phyloP scores from a whole-genome alignment of 2,329 filamentous ascomycete species.

The Arthrinium puccinioides region DNA sequence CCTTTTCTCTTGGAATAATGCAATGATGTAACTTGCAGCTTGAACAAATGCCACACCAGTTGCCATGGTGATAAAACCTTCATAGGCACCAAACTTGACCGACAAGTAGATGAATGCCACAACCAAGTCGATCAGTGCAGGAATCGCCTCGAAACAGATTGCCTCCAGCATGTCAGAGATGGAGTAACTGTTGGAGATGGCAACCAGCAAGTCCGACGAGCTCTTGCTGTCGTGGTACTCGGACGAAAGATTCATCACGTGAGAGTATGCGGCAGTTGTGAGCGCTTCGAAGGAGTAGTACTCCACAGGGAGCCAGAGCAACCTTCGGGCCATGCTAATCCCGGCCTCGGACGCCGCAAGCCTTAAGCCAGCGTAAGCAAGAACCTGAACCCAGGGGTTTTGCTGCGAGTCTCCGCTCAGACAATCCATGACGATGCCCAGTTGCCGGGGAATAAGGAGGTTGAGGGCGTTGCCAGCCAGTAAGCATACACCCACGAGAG shows the following conservation, averaged over 20 bases:
- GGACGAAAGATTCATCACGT: conserved; percentile 53
- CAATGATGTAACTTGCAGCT: conserved; percentile 44
- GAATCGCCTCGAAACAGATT: conserved; percentile 49
- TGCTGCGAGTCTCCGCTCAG: conserved; percentile 34
- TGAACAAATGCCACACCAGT: conserved; percentile 50
- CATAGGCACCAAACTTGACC: conserved; percentile 50
- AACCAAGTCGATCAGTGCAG: conserved; percentile 53
- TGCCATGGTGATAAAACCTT: conserved; percentile 54
- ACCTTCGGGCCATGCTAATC: conserved; percentile 43
- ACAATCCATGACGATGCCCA: conserved; percentile 70
- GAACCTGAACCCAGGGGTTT: conserved; percentile 8
- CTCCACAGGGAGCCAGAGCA: conserved; percentile 52
- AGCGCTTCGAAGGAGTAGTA: conserved; percentile 48
- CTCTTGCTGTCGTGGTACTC: conserved; percentile 57
- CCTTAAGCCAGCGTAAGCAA: conserved; percentile 19
- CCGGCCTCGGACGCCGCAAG: conserved; percentile 49
- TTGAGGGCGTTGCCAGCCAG: conserved; percentile 66
- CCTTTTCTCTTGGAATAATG: conserved; percentile 39
- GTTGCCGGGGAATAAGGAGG: conserved; percentile 71
- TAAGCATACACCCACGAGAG: conserved; percentile 60
- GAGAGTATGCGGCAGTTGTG: conserved; percentile 47
- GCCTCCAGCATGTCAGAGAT: conserved; percentile 51
- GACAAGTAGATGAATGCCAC: conserved; percentile 55
- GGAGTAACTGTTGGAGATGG: conserved; percentile 45
- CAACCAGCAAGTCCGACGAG: conserved; percentile 50